Percentiles rank a stretch among this genome's conserved stretches.
Conservation (phyloP, 1,284 basidiomycete species). For the Cutaneotrichosporon arboriforme region DNA sequence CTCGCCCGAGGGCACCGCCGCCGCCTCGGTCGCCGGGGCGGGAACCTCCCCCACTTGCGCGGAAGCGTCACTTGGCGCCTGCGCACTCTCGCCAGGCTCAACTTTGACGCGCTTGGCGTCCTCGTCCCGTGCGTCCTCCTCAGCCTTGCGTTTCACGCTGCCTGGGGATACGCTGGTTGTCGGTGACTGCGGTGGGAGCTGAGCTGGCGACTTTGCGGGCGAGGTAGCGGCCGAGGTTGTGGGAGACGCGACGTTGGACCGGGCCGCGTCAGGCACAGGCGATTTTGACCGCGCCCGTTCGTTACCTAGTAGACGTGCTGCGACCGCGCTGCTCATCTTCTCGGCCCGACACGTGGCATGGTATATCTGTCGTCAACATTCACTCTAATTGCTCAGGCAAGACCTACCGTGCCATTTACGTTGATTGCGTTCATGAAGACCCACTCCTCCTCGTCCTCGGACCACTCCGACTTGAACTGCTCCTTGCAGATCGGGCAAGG, state of each 20-base stretch:
- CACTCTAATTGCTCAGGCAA: too few species aligned
- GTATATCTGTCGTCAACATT: slow-evolving; percentile 62
- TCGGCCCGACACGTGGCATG: slow-evolving; percentile 90
- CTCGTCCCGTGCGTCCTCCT: slow-evolving; percentile 8
- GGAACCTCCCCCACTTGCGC: not conserved
- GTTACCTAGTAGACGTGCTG: slow-evolving; percentile 22
- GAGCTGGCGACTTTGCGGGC: not conserved
- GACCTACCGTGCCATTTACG: slow-evolving; percentile 69
- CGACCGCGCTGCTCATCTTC: slow-evolving; percentile 28
- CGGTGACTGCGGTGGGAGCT: not conserved
- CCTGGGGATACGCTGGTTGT: too few species aligned
- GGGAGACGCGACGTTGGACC: too few species aligned
- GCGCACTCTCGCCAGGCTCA: slow-evolving; percentile 3
- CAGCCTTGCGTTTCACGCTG: slow-evolving; percentile 18
- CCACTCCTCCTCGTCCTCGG: slow-evolving; percentile 98
- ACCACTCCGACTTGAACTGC: slow-evolving; percentile 80
- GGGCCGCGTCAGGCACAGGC: slow-evolving; percentile 6
- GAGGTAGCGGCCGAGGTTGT: not conserved
- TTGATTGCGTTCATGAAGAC: slow-evolving; percentile 89
- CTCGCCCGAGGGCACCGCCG: too few species aligned
- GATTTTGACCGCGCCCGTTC: slow-evolving; percentile 8
- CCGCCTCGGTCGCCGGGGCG: not conserved
- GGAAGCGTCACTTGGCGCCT: not conserved
- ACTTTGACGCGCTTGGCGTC: slow-evolving; percentile 24
- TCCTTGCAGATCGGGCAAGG: slow-evolving; percentile 98